These are phyloP conservation scores for Gentiana straminea DNA, from an alignment of 257 asterid species.

Conservation along the genomic window DNA sequence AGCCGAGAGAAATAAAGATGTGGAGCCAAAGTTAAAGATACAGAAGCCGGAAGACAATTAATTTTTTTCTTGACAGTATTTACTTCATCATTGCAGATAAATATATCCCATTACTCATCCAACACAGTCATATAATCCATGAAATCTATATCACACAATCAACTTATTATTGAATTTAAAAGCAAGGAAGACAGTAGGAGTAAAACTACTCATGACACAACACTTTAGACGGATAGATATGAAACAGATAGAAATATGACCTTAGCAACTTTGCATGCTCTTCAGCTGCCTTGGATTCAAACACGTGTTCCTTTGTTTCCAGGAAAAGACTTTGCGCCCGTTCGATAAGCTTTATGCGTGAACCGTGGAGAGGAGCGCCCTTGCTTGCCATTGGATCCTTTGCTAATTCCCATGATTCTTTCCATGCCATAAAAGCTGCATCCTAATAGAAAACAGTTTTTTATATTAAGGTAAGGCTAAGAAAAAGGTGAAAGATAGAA, in stretches of 20 bases:
- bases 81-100: too few relatives aligned
- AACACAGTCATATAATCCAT: too few relatives aligned
- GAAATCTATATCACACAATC: too few relatives aligned
- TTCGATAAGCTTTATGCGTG: conserved; percentile 69
- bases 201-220: too few relatives aligned
- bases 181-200: neutral
- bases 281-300: conserved; percentile 97
- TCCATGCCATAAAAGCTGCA: conserved; percentile 74
- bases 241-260: conserved; percentile 19
- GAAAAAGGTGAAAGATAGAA: neutral
- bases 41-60: too few relatives aligned
- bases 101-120: too few relatives aligned
- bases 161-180: too few relatives aligned
- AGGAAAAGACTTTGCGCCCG: conserved; percentile 72
- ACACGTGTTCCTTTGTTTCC: conserved; percentile 70
- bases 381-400: conserved; percentile 79
- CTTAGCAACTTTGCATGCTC: conserved; percentile 93
- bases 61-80: too few relatives aligned
- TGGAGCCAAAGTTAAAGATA: too few relatives aligned
- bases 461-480: neutral
- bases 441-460: conserved; percentile 34
- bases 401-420: conserved; percentile 84
- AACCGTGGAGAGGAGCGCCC: conserved; percentile 73
- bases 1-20: too few relatives aligned
- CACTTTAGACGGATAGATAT: too few relatives aligned